Evolutionary conservation across 768 basidiomycete species (phyloP), one percentile per base, ranked within the genome.

Genomic region (Mrakia gelida): DNA sequence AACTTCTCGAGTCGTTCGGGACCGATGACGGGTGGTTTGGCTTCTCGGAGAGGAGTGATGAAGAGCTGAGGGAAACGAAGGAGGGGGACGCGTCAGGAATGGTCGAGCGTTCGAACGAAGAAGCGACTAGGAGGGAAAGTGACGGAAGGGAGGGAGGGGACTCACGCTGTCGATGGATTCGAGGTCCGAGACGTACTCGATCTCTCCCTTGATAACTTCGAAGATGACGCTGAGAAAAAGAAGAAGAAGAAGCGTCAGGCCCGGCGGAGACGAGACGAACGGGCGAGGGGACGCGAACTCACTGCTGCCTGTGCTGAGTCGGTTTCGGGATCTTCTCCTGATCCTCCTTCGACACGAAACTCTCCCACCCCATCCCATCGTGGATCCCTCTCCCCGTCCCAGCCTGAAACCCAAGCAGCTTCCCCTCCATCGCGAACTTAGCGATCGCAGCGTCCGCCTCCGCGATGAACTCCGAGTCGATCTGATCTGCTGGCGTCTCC

Each of bases 131-230:
- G 11, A 59, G 75, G 21, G 9, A 9, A 76, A 38, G 30, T 30
- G 23, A n/a, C n/a, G n/a, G 30, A 59, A 41, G 26, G 16, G 30
- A 3, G n/a, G 28, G 62, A 41, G 23, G 18, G 30, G 8, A 79
- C 89, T 16, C 81, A 94, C 94, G 79, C 86, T 86, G 79, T 92
- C 91, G 65, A 97, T 91, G 75, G 91, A 92, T 84, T 94, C 92
- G 78, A 97, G 84, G 86, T 97, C 94, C 81, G 91, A 92, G 38
- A 96, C 94, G 82, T 95, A 97, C 38, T 90, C 89, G 93, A 96
- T 96, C 84, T 97, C 94, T 80, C 92, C 92, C 84, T 96, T 93
- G 84, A 97, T 96, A 79, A 96, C 84, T 86, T 97, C 94, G 82
- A 95, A 97, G 72, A 96, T 94, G 81, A 94, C 90, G 63, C 93